Percentiles rank a stretch among this genome's conserved stretches.
Conservation (phyloP, 352 stramenopile species). For the Pythium vanterpoolii region DNA sequence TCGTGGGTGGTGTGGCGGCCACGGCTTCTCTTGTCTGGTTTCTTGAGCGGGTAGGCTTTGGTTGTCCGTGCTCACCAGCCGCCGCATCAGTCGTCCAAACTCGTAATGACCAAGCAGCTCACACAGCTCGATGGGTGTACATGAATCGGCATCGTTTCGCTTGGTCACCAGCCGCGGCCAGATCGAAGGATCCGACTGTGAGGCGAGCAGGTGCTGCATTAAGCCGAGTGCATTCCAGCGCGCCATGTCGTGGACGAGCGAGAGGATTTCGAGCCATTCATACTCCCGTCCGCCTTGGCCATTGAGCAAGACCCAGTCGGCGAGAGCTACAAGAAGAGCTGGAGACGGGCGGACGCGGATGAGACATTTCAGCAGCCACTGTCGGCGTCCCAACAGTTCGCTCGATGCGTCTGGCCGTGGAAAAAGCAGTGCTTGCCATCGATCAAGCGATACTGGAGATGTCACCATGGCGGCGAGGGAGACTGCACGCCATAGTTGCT, state of each 20-base stretch:
- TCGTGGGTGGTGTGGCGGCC: neutral
- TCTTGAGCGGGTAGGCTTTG: neutral
- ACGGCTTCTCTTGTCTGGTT: neutral
- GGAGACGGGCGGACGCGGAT: neutral
- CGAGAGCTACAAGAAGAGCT: neutral
- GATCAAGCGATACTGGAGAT: neutral
- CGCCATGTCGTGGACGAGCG: slow-evolving; percentile 22
- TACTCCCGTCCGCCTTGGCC: neutral
- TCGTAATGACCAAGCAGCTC: slow-evolving; percentile 24
- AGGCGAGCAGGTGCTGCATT: neutral
- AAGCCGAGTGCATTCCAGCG: slow-evolving; percentile 39
- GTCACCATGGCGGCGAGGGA: neutral
- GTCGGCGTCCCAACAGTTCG: neutral
- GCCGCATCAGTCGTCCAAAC: neutral
- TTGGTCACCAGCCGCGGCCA: neutral
- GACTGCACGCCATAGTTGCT: neutral
- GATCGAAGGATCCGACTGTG: neutral
- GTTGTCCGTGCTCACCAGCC: neutral
- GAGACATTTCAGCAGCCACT: neutral
- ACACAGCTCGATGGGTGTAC: slow-evolving; percentile 29
- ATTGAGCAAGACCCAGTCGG: neutral
- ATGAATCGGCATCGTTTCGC: slow-evolving; percentile 10
- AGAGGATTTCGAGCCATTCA: neutral
- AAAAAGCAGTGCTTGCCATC: neutral
- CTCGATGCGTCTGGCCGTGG: neutral